Evolutionary conservation across 1,139 yeast species (phyloP).

Genomic region (Protomyces inouyei): DNA sequence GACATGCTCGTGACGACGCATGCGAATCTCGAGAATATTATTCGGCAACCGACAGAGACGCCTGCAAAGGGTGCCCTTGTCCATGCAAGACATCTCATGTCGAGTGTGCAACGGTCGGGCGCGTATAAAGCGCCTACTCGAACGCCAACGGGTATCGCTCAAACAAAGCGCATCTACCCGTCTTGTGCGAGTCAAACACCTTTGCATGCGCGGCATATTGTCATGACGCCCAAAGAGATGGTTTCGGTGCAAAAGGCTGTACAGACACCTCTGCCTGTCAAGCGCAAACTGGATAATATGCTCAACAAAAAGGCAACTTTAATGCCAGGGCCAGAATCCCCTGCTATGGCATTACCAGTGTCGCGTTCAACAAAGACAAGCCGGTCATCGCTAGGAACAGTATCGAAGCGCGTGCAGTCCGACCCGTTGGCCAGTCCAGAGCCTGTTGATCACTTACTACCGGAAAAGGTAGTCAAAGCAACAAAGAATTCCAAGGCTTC

Average conservation of each 20-base stretch:
- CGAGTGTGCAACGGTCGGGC: background rate
- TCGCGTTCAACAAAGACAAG: no score
- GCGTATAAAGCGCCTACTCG: background rate
- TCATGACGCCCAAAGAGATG: background rate
- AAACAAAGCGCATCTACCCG: background rate
- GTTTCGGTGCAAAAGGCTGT: background rate
- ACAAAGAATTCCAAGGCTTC: no score
- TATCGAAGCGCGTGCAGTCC: no score
- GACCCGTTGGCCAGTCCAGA: no score
- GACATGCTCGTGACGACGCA: slow-evolving; percentile 12
- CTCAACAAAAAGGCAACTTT: background rate
- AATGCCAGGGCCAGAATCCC: no score
- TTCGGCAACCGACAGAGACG: background rate
- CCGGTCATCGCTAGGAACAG: no score
- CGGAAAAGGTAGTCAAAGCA: no score
- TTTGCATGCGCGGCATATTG: background rate
- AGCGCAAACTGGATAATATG: background rate
- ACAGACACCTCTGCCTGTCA: background rate
- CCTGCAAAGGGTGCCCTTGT: background rate
- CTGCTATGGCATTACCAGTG: no score
- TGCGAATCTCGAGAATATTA: slow-evolving; percentile 19
- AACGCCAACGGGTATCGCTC: background rate
- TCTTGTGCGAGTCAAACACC: background rate
- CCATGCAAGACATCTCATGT: no score
- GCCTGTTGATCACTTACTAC: no score